A percentile compares a stretch with the other conserved stretches of the same genome.
Evolutionary conservation across 1,139 yeast genomes (phyloP).

Genomic region (Yamadazyma diddensiae): DNA sequence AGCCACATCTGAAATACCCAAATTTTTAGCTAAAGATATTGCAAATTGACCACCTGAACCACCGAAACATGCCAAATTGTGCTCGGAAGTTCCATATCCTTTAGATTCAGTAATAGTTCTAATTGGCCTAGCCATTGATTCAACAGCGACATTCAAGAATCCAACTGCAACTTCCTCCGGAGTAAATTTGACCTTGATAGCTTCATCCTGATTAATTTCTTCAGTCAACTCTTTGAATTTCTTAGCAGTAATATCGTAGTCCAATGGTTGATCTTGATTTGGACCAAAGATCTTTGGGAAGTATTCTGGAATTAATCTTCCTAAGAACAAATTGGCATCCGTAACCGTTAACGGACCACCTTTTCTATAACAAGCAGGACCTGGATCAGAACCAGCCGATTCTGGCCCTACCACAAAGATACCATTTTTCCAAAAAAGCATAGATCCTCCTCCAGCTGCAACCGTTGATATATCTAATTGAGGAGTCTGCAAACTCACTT

Average conservation of each 20-base stretch:
- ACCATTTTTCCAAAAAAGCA: slow-evolving; percentile 44
- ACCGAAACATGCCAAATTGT: slow-evolving; percentile 45
- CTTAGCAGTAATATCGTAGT: slow-evolving; percentile 25
- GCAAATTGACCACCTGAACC: slow-evolving; percentile 50
- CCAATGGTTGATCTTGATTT: slow-evolving; percentile 38
- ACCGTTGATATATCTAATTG: slow-evolving; percentile 47
- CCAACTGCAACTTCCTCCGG: slow-evolving; percentile 45
- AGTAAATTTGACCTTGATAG: slow-evolving; percentile 19
- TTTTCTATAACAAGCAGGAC: slow-evolving; percentile 46
- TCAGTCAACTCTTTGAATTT: slow-evolving; percentile 33
- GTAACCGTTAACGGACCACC: slow-evolving; percentile 49
- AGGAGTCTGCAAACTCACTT: slow-evolving; percentile 43
- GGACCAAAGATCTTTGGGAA: slow-evolving; percentile 47
- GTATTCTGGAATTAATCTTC: slow-evolving; percentile 37
- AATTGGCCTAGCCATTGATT: slow-evolving; percentile 47
- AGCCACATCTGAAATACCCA: slow-evolving; percentile 37
- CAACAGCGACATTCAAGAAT: slow-evolving; percentile 44
- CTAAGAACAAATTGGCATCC: slow-evolving; percentile 43
- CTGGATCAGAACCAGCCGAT: slow-evolving; percentile 48
- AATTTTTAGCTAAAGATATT: slow-evolving; percentile 37
- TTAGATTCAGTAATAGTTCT: slow-evolving; percentile 44
- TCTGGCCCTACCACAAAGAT: slow-evolving; percentile 49
- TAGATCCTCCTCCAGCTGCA: slow-evolving; percentile 50
- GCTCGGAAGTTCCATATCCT: slow-evolving; percentile 39
- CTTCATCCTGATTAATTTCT: slow-evolving; percentile 29